Conservation (phyloP, 2,329 filamentous ascomycete genomes). For the Colletotrichum sp. region DNA sequence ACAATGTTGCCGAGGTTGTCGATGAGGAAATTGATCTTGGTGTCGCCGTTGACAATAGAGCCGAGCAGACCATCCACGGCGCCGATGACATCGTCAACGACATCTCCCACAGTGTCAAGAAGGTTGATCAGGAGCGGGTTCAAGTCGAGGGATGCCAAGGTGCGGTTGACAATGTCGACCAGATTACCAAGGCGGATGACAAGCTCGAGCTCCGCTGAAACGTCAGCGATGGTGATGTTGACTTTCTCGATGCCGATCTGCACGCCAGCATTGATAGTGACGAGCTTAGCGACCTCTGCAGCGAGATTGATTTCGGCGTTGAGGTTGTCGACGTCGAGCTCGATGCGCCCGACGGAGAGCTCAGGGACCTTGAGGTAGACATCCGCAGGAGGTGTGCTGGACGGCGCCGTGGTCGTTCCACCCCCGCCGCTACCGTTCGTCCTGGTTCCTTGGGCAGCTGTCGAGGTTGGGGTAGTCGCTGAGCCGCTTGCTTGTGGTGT, state of each 20-base stretch:
- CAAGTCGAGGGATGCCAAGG: slow-evolving; percentile 62
- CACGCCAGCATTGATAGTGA: slow-evolving; percentile 59
- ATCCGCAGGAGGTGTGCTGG: slow-evolving; percentile 52
- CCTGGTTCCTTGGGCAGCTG: slow-evolving; percentile 20
- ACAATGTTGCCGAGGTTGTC: slow-evolving; percentile 70
- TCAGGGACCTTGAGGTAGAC: slow-evolving; percentile 63
- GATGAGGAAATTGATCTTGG: slow-evolving; percentile 58
- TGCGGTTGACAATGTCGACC: slow-evolving; percentile 65
- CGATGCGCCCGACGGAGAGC: slow-evolving; percentile 63
- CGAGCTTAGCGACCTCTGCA: slow-evolving; percentile 63
- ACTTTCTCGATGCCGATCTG: slow-evolving; percentile 54
- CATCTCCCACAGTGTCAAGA: slow-evolving; percentile 56
- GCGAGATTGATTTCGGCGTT: slow-evolving; percentile 65
- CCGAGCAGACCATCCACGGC: slow-evolving; percentile 64
- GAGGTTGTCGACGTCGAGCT: slow-evolving; percentile 64
- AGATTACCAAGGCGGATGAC: slow-evolving; percentile 65
- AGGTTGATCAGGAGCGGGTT: slow-evolving; percentile 65
- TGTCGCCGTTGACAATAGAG: slow-evolving; percentile 61
- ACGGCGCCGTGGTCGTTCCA: slow-evolving; percentile 26
- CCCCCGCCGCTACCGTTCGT: slow-evolving; percentile 25
- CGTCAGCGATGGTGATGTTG: slow-evolving; percentile 67
- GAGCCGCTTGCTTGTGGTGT: slow-evolving; percentile 21
- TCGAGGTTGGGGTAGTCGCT: slow-evolving; percentile 13
- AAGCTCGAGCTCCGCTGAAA: slow-evolving; percentile 63
- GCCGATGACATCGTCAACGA: slow-evolving; percentile 59